Conservation (phyloP, 2,329 filamentous ascomycete species). For the Periconia digitata region DNA sequence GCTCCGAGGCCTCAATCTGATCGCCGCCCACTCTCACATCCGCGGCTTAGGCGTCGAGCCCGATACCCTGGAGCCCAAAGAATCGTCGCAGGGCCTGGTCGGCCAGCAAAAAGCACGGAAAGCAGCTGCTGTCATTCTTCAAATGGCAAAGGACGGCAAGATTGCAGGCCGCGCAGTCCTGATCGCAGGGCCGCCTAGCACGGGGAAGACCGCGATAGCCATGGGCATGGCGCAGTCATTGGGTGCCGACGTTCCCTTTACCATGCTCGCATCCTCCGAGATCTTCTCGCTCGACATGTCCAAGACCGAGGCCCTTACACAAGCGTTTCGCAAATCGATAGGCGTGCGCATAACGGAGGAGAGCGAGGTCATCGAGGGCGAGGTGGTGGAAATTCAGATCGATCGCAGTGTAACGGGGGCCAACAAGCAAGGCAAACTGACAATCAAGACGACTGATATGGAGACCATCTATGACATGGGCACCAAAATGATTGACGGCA, state of each 20-base stretch:
- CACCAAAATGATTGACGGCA: slow-evolving; percentile 98
- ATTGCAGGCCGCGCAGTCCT: slow-evolving; percentile 93
- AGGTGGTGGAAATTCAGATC: slow-evolving; percentile 98
- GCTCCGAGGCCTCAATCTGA: slow-evolving; percentile 93
- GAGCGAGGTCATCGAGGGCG: slow-evolving; percentile 98
- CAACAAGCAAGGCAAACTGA: slow-evolving; percentile 98
- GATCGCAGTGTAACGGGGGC: slow-evolving; percentile 94
- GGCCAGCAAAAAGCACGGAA: slow-evolving; percentile 96
- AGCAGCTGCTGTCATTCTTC: slow-evolving; percentile 90
- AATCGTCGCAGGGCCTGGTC: slow-evolving; percentile 86
- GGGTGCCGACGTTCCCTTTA: slow-evolving; percentile 92
- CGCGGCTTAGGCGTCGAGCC: slow-evolving; percentile 90
- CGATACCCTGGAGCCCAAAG: slow-evolving; percentile 84
- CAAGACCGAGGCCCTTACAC: slow-evolving; percentile 96
- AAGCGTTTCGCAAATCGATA: slow-evolving; percentile 98
- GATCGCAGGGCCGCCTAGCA: slow-evolving; percentile 94
- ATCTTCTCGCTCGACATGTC: slow-evolving; percentile 99
- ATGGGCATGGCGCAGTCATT: slow-evolving; percentile 99
- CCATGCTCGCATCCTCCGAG: slow-evolving; percentile 90
- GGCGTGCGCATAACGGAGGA: slow-evolving; percentile 98
- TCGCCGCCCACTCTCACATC: slow-evolving; percentile 97
- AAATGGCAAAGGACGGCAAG: slow-evolving; percentile 99
- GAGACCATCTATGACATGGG: slow-evolving; percentile 99
- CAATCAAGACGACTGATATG: slow-evolving; percentile 99
- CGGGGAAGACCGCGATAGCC: slow-evolving; percentile 96